Evolutionary conservation across 805 yeast species (phyloP), one percentile per base, ranked within the genome.

Genomic region (Cyberlindnera bimundalis): DNA sequence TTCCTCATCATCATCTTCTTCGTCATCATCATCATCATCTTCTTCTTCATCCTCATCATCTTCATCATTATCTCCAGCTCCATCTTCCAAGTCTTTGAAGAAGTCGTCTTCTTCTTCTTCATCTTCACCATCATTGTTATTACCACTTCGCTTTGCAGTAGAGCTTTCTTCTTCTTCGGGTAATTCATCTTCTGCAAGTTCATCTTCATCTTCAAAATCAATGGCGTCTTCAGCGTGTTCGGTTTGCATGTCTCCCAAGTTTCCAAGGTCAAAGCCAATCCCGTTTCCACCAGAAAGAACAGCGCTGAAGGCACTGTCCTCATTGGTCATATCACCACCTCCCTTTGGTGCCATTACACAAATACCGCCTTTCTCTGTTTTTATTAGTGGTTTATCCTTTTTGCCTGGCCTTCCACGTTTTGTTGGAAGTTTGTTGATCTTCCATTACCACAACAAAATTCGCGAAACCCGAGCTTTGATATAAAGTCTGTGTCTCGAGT

Each of bases 181-280:
- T 3, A 63, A 53, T 41, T 86, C 95, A 17, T 90, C 96, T 18
- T 90, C 97, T 0, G 97, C 97, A 35, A 90, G 67, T 61, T 90
- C 97, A 51, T 90, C 97, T 55, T 86, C 95, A 59, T 87, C 96
- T 56, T 87, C 96, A 59, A 85, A 91, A 61, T 91, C 98, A 24
- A 89, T 69, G 9, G 99, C 99, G 60, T 90, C 91, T 6, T 78
- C 96, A 1, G 93, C 90, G 61, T 90, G 98, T 40, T 74, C 72
- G 66, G 61, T 75, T 20, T 51, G 45, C 56, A 51, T 48, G 34
- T 43, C 56, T 14, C 50, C 48, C n/a, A 56, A 24, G 6, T 38
- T 45, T 16, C 40, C 37, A 19, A 55, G 37, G 29, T 52, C 55
- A 11, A 53, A 43, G 3, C 50, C 45, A 21, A 33, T 29, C 16